Conservation (phyloP, 306 rosid species). For the Phaseolus lunatus region DNA sequence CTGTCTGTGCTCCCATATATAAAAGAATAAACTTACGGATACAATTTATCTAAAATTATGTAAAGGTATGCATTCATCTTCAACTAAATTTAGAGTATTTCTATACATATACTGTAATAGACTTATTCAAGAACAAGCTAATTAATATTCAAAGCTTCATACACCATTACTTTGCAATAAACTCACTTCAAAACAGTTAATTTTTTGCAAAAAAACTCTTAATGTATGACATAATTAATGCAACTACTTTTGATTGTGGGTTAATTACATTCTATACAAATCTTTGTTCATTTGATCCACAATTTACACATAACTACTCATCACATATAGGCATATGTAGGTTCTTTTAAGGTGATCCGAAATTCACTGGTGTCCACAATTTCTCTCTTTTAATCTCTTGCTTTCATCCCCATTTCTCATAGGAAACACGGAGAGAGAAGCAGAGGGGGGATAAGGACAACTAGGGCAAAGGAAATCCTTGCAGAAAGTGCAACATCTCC, state of each 20-base stretch:
- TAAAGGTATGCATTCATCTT: not conserved
- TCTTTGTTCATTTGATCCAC: constrained; percentile 16
- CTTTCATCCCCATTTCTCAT: not conserved
- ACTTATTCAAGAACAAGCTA: not conserved
- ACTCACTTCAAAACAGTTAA: not conserved
- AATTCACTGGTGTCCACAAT: constrained; percentile 53
- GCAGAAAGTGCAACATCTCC: not conserved
- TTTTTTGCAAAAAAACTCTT: not conserved
- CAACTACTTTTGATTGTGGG: constrained; percentile 32
- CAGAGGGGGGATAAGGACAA: not conserved
- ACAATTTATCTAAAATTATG: too few relatives aligned
- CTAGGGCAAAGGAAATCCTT: constrained; percentile 14
- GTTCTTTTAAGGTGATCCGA: constrained; percentile 38
- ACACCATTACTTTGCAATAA: not conserved
- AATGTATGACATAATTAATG: not conserved
- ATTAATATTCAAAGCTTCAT: not conserved
- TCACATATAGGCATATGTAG: too few relatives aligned
- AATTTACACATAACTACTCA: constrained; percentile 17
- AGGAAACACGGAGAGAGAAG: not conserved
- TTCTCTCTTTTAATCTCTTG: not conserved
- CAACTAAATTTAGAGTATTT: not conserved
- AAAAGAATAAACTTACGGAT: not conserved
- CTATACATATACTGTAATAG: not conserved
- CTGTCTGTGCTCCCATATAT: too few relatives aligned
- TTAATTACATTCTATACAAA: not conserved